A percentile compares a stretch with the other conserved stretches of the same genome.
phyloP scores from a whole-genome alignment of 495 filamentous ascomycete species.

The Eremomyces bilateralis region DNA sequence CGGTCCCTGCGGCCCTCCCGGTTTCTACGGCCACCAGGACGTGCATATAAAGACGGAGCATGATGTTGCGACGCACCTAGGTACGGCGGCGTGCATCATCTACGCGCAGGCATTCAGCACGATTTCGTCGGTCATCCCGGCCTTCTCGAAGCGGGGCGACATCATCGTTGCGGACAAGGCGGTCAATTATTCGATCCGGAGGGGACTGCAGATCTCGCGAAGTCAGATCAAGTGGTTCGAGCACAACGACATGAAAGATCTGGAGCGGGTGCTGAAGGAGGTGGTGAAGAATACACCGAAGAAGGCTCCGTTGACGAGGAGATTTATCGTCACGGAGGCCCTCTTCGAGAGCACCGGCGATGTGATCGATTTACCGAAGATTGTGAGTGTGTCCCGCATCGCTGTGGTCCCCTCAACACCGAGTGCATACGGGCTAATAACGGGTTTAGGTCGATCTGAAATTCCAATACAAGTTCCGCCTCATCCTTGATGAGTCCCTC shows the following conservation, averaged over 20 bases:
- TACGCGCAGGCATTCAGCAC: constrained; percentile 93
- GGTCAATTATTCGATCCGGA: constrained; percentile 82
- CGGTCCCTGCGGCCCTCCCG: constrained; percentile 84
- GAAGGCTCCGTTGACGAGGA: constrained; percentile 60
- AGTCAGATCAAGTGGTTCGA: constrained; percentile 86
- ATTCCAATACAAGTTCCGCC: constrained; percentile 84
- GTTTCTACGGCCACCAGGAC: constrained; percentile 97
- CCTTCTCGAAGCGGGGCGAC: constrained; percentile 91
- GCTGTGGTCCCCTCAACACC: neutral
- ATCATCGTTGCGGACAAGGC: constrained; percentile 96
- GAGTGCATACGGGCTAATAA: constrained; percentile 4
- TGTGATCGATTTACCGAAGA: constrained; percentile 58
- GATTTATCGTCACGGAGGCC: constrained; percentile 93
- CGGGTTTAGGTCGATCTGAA: constrained; percentile 56
- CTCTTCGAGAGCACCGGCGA: constrained; percentile 84
- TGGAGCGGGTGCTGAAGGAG: constrained; percentile 68
- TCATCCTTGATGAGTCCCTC: constrained; percentile 93
- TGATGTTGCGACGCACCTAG: constrained; percentile 76
- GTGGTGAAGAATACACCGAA: constrained; percentile 68
- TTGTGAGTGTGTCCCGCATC: constrained; percentile 32
- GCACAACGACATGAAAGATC: constrained; percentile 86
- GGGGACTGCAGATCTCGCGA: constrained; percentile 79
- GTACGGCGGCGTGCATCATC: constrained; percentile 69
- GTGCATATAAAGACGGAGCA: constrained; percentile 94
- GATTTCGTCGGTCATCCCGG: constrained; percentile 80